Evolutionary conservation across 1,284 basidiomycete species (phyloP).

Genomic region (Prillingera fragicola): DNA sequence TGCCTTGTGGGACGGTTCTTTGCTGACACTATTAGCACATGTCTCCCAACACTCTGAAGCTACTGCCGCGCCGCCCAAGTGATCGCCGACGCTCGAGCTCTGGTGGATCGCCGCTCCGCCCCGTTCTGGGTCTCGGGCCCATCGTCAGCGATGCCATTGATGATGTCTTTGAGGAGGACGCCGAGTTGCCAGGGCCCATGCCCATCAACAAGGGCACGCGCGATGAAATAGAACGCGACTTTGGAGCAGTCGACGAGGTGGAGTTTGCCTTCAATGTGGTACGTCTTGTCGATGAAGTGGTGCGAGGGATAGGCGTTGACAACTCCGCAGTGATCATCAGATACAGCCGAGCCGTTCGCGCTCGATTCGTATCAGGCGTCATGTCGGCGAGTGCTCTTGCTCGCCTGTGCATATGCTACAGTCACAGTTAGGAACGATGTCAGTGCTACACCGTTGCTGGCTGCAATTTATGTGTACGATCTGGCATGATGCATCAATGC

Average conservation of each 20-base stretch:
- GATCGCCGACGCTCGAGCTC: constrained; percentile 65
- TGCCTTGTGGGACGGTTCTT: no score
- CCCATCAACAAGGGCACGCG: constrained; percentile 51
- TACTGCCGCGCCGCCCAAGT: constrained; percentile 78
- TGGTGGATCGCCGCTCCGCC: constrained; percentile 65
- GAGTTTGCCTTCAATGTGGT: constrained; percentile 45
- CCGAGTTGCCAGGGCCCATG: constrained; percentile 64
- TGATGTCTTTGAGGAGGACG: constrained; percentile 58
- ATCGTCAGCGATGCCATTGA: constrained; percentile 59
- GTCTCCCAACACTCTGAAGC: constrained; percentile 86
- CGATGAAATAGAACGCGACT: constrained; percentile 42
- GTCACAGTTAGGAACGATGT: no score
- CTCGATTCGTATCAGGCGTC: no score
- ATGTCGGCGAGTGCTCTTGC: no score
- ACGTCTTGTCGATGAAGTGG: no score
- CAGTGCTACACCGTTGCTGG: no score
- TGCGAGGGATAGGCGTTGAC: no score
- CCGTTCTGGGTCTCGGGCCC: constrained; percentile 66
- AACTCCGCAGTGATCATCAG: no score
- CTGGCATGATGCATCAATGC: no score
- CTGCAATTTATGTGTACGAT: no score
- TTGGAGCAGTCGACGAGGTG: constrained; percentile 47
- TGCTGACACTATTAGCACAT: constrained; percentile 62
- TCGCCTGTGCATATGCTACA: no score
- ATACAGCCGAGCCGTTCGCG: no score